These are phyloP conservation scores for Candida mesenterica DNA, from an alignment of 1,139 yeast species.

Conservation along the genomic window DNA sequence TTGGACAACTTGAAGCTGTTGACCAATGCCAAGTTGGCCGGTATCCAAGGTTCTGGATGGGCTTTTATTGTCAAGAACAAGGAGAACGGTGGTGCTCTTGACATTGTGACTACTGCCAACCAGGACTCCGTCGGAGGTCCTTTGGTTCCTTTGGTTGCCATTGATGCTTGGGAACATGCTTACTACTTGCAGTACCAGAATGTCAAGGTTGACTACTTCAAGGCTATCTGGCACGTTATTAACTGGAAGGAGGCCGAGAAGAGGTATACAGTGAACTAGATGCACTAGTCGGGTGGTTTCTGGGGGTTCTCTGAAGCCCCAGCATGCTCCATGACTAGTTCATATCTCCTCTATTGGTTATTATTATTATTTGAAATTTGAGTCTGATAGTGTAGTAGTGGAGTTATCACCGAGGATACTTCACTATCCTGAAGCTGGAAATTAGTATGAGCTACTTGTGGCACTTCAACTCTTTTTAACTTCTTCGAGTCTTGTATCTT, in stretches of 20 bases:
- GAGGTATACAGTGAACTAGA: constrained; percentile 39
- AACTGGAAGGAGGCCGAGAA: constrained; percentile 94
- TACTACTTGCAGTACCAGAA: constrained; percentile 95
- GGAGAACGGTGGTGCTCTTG: constrained; percentile 72
- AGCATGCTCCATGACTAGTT: too few species aligned
- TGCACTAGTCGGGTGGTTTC: too few species aligned
- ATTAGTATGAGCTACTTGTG: too few species aligned
- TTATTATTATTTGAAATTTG: too few species aligned
- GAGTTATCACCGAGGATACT: too few species aligned
- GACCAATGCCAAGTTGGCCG: constrained; percentile 81
- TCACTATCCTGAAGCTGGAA: too few species aligned
- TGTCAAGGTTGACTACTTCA: constrained; percentile 91
- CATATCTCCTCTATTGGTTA: too few species aligned
- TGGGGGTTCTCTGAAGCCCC: too few species aligned
- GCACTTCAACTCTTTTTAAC: too few species aligned
- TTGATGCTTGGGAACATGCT: constrained; percentile 99
- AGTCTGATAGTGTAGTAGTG: too few species aligned
- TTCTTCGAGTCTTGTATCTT: too few species aligned
- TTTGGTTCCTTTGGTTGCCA: constrained; percentile 80
- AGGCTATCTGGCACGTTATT: constrained; percentile 94
- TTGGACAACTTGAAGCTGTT: constrained; percentile 67
- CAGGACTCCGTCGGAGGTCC: constrained; percentile 85
- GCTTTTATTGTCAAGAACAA: constrained; percentile 90
- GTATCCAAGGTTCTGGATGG: constrained; percentile 98
- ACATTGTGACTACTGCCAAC: constrained; percentile 82